Evolutionary conservation across 805 yeast species (phyloP).

Genomic region (Barnettozyma sucrosica): DNA sequence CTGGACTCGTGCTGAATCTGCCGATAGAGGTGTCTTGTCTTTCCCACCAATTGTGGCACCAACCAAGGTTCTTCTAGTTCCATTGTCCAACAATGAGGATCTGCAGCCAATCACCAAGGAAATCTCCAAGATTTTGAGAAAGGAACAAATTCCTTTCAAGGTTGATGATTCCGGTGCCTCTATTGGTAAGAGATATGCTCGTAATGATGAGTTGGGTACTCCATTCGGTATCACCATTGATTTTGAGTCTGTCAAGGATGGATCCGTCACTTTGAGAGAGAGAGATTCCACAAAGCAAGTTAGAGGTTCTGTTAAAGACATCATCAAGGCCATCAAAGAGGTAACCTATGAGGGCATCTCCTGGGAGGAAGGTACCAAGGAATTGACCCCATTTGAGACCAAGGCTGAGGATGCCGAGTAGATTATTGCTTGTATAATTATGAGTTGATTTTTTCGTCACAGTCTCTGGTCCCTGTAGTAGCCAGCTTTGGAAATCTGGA

Average conservation of each 20-base stretch:
- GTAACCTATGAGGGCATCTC: constrained; percentile 68
- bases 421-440: not conserved
- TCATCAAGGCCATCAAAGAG: constrained; percentile 65
- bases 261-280: constrained; percentile 90
- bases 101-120: constrained; percentile 68
- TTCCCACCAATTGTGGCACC: constrained; percentile 97
- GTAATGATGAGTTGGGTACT: constrained; percentile 98
- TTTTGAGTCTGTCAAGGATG: constrained; percentile 84
- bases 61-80: constrained; percentile 92
- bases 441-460: not conserved
- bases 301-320: constrained; percentile 77
- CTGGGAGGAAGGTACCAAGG: constrained; percentile 83
- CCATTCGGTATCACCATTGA: constrained; percentile 98
- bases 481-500: not conserved
- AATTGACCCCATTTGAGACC: constrained; percentile 66
- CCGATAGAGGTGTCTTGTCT: constrained; percentile 83
- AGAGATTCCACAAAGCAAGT: constrained; percentile 96
- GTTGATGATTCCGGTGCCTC: constrained; percentile 96
- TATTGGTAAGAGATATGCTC: constrained; percentile 95
- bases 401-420: constrained; percentile 42
- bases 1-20: constrained; percentile 92
- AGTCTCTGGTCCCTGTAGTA: not conserved
- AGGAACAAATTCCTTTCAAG: constrained; percentile 85
- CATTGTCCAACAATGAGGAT: constrained; percentile 79
- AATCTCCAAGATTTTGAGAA: constrained; percentile 67